These are phyloP conservation scores for Nannizziopsis barbatae DNA, from an alignment of 2,329 filamentous ascomycete species.

Conservation along the genomic window DNA sequence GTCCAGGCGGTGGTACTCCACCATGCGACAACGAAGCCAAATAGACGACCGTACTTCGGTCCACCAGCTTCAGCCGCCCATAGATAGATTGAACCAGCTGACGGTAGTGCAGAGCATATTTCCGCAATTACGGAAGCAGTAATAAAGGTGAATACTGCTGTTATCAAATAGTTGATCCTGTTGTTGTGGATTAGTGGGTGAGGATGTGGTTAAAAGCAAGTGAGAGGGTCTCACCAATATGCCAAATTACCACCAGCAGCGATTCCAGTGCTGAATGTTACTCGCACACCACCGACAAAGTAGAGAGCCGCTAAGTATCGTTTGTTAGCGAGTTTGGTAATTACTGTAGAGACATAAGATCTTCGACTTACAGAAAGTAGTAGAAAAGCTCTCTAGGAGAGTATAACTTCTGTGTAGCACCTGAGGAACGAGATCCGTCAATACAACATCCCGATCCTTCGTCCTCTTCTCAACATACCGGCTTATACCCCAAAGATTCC, in stretches of 20 bases:
- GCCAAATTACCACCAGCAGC: slow-evolving; percentile 50
- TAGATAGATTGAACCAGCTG: slow-evolving; percentile 50
- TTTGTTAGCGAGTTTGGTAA: not conserved
- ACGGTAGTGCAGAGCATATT: slow-evolving; percentile 49
- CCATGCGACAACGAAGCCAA: slow-evolving; percentile 53
- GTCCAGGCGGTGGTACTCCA: slow-evolving; percentile 55
- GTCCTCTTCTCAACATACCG: slow-evolving; percentile 30
- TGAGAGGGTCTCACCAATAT: slow-evolving; percentile 41
- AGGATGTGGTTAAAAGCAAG: not conserved
- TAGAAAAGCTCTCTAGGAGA: slow-evolving; percentile 49
- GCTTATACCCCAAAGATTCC: slow-evolving; percentile 46
- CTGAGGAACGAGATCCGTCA: slow-evolving; percentile 27
- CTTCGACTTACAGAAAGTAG: slow-evolving; percentile 43
- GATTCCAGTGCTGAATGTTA: slow-evolving; percentile 53
- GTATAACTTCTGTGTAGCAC: slow-evolving; percentile 48
- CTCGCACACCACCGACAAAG: slow-evolving; percentile 49
- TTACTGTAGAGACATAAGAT: not conserved
- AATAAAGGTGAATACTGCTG: slow-evolving; percentile 50
- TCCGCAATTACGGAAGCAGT: slow-evolving; percentile 51
- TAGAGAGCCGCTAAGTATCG: slow-evolving; percentile 44
- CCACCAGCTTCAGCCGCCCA: slow-evolving; percentile 52
- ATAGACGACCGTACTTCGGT: slow-evolving; percentile 43
- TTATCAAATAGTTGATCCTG: slow-evolving; percentile 50
- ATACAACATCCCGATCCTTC: slow-evolving; percentile 10
- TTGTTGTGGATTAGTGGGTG: not conserved